A percentile compares a stretch with the other conserved stretches of the same genome.
phyloP scores from a whole-genome alignment of 208 protist genomes.

The Histomonas meleagridis region DNA sequence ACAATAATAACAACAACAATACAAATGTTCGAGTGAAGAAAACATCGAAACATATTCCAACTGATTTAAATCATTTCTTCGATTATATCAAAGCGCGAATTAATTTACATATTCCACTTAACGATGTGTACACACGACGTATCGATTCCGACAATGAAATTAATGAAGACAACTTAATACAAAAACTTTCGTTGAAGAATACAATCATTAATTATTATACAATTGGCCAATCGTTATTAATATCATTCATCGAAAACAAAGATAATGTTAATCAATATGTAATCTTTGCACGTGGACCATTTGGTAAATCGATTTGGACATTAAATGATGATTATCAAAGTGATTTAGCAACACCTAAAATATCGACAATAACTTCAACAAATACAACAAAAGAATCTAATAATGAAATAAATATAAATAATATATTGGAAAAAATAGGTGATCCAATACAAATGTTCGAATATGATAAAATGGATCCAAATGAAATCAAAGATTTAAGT shows the following conservation, averaged over 20 bases:
- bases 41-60: background rate
- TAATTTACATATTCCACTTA: background rate
- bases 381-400: background rate
- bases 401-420: background rate
- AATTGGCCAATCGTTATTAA: background rate
- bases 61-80: background rate
- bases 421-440: background rate
- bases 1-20: background rate
- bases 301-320: background rate
- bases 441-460: background rate
- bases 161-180: background rate
- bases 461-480: background rate
- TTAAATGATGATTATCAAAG: background rate
- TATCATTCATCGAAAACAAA: background rate
- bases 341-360: background rate
- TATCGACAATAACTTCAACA: background rate
- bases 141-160: background rate
- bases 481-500: background rate
- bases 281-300: background rate
- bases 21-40: background rate
- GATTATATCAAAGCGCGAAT: background rate
- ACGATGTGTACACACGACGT: background rate
- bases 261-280: background rate
- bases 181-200: background rate
- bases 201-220: background rate